Percentiles rank a stretch among this genome's conserved stretches.
Evolutionary conservation across 805 yeast species (phyloP).

Genomic region (Cyberlindnera americana): DNA sequence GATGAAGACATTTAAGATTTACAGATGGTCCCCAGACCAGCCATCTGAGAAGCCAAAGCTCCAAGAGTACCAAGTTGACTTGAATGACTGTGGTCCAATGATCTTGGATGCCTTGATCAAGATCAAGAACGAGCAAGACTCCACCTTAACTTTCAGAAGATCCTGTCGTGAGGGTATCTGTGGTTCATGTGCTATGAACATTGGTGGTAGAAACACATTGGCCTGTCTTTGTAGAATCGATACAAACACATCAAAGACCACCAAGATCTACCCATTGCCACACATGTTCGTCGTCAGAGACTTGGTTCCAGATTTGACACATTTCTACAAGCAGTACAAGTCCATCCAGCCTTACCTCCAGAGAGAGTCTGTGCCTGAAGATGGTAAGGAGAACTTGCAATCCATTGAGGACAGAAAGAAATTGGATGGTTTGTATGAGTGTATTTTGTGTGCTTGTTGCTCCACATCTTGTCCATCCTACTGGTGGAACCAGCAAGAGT

Average conservation of each 20-base stretch:
- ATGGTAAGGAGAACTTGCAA: slow-evolving; percentile 92
- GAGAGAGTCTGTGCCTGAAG: slow-evolving; percentile 69
- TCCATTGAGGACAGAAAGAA: slow-evolving; percentile 90
- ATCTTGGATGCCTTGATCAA: slow-evolving; percentile 90
- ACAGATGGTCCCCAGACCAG: slow-evolving; percentile 97
- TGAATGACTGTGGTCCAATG: slow-evolving; percentile 96
- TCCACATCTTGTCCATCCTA: slow-evolving; percentile 98
- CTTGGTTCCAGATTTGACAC: slow-evolving; percentile 95
- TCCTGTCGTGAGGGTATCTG: slow-evolving; percentile 99
- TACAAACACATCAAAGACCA: slow-evolving; percentile 64
- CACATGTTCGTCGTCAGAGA: slow-evolving; percentile 98
- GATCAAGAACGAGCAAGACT: slow-evolving; percentile 94
- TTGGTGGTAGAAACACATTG: slow-evolving; percentile 94
- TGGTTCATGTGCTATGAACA: slow-evolving; percentile 99
- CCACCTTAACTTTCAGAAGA: slow-evolving; percentile 94
- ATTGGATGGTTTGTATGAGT: slow-evolving; percentile 94
- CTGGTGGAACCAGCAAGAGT: slow-evolving; percentile 99
- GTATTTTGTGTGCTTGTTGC: slow-evolving; percentile 98
- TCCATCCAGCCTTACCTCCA: slow-evolving; percentile 96
- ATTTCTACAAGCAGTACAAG: slow-evolving; percentile 97
- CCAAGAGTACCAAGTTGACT: slow-evolving; percentile 79
- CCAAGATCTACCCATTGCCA: slow-evolving; percentile 93
- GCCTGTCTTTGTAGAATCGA: slow-evolving; percentile 97
- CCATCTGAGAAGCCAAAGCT: slow-evolving; percentile 89
- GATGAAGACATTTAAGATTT: slow-evolving; percentile 82